Base-by-base conservation (phyloP, 495 filamentous ascomycete species). In the Tuber indicum region DNA sequence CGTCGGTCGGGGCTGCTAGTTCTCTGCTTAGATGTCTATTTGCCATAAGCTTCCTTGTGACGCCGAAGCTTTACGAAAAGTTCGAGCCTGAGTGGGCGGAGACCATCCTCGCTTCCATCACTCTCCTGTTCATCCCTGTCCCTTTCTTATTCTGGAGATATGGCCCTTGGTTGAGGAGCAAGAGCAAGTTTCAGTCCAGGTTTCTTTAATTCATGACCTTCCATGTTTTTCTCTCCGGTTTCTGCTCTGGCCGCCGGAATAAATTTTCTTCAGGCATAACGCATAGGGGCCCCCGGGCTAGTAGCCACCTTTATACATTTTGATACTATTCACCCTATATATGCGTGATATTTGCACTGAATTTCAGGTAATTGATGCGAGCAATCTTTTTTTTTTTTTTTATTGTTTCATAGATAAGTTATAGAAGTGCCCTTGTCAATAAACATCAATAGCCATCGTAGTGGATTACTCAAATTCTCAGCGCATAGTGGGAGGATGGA, bases 1-100 rank as follows among this genome's bases (percentile, higher is more conserved):
- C 93, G 42, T 94, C 93, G 4, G 92, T 93, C 41, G 93, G 97
- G 72, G 94, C 94, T 16, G 93, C 91, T 32, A 96, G 96, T 82
- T 95, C 94, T 0, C 93, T 97, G 82, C 86, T 96, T 7, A 91
- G 94, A 1, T 94, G 91, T 9, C 84, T 94, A 1, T 90, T 89
- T 70, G 94, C 92, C 23, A 92, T 92, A 21, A 89, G 87, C 0
- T 97, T 97, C 85, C 94, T 97, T 7, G 97, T 97, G 81, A 87
- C 90, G 0, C 88, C 86, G 16, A 92, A 96, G 82, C 94, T 97
- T 92, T 95, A 94, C 84, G 84, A 91, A 8, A 89, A 87, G 69
- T 87, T 97, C 84, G 89, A 90, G 58, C 90, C 96, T 52, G 85
- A 96, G 78, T 96, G 91, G 89, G 91, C 93, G 0, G 86, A 89